phyloP scores from a whole-genome alignment of 2,329 filamentous ascomycete species.

The Curvularia sp. region DNA sequence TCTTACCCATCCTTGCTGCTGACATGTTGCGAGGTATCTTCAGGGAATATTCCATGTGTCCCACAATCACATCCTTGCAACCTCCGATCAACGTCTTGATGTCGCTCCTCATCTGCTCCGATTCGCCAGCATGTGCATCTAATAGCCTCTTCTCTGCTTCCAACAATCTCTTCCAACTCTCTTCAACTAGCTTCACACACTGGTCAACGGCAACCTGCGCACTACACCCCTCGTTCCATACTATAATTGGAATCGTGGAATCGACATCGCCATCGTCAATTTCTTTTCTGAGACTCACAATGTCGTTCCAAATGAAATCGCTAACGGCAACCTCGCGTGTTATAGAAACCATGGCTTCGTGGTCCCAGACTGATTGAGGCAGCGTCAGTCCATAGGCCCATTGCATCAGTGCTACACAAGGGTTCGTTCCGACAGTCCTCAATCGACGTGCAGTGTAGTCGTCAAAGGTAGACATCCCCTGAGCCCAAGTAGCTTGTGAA shows the following conservation, averaged over 20 bases:
- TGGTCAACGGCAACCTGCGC: slow-evolving; percentile 19
- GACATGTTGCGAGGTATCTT: slow-evolving; percentile 18
- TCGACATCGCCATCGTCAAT: slow-evolving; percentile 17
- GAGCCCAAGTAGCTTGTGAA: slow-evolving; percentile 17
- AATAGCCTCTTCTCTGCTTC: slow-evolving; percentile 11
- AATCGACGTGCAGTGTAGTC: slow-evolving; percentile 17
- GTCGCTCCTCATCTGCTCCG: slow-evolving; percentile 9
- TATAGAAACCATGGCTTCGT: slow-evolving; percentile 14
- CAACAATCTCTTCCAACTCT: slow-evolving; percentile 13
- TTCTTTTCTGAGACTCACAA: slow-evolving; percentile 22
- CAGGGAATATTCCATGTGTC: slow-evolving; percentile 20
- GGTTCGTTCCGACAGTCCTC: slow-evolving; percentile 15
- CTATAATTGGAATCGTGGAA: slow-evolving; percentile 20
- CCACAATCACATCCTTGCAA: slow-evolving; percentile 20
- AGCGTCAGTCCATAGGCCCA: slow-evolving; percentile 16
- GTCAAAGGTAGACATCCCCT: slow-evolving; percentile 14
- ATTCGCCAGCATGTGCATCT: slow-evolving; percentile 3
- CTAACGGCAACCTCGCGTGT: slow-evolving; percentile 16
- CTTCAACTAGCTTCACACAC: slow-evolving; percentile 13
- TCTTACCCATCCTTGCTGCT: slow-evolving; percentile 13
- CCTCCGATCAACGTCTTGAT: slow-evolving; percentile 13
- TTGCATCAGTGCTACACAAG: slow-evolving; percentile 14
- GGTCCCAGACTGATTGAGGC: slow-evolving; percentile 13
- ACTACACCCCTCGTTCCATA: slow-evolving; percentile 19
- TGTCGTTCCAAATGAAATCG: slow-evolving; percentile 22